phyloP scores from a whole-genome alignment of 2,329 filamentous ascomycete species.

The Dactylellina parvicollis region DNA sequence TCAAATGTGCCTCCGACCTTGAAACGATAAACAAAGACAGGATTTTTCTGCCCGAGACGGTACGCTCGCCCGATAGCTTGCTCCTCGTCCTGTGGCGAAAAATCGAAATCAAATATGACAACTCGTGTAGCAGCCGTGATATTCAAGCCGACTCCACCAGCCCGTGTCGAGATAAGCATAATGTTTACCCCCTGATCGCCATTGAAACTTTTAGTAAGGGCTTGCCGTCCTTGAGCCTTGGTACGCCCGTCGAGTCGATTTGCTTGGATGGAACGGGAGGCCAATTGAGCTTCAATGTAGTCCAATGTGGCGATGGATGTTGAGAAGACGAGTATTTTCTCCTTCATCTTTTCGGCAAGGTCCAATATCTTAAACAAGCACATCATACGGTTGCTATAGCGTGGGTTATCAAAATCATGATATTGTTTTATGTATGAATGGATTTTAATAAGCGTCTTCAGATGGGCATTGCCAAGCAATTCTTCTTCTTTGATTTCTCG shows the following conservation, averaged over 20 bases:
- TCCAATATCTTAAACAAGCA: slow-evolving; percentile 20
- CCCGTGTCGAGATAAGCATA: slow-evolving; percentile 82
- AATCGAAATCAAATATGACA: slow-evolving; percentile 83
- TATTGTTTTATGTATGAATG: neutral
- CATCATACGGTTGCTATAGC: slow-evolving; percentile 20
- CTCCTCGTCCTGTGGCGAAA: slow-evolving; percentile 82
- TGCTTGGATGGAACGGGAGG: slow-evolving; percentile 59
- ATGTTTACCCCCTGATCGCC: slow-evolving; percentile 64
- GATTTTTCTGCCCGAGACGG: slow-evolving; percentile 81
- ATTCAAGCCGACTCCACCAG: slow-evolving; percentile 85
- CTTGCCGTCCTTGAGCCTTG: slow-evolving; percentile 68
- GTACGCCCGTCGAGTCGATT: slow-evolving; percentile 76
- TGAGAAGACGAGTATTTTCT: slow-evolving; percentile 80
- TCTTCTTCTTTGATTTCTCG: slow-evolving; percentile 19
- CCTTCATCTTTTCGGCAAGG: neutral
- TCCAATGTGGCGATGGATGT: slow-evolving; percentile 70
- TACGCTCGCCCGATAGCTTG: slow-evolving; percentile 89
- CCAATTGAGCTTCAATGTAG: slow-evolving; percentile 12
- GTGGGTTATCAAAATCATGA: slow-evolving; percentile 18
- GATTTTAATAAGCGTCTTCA: slow-evolving; percentile 12
- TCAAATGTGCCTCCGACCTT: slow-evolving; percentile 82
- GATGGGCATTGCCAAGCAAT: slow-evolving; percentile 13
- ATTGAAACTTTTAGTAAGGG: slow-evolving; percentile 76
- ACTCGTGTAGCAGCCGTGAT: slow-evolving; percentile 85
- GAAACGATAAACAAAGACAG: slow-evolving; percentile 85